phyloP scores from a whole-genome alignment of 495 filamentous ascomycete genomes.

The Thozetella sp. region DNA sequence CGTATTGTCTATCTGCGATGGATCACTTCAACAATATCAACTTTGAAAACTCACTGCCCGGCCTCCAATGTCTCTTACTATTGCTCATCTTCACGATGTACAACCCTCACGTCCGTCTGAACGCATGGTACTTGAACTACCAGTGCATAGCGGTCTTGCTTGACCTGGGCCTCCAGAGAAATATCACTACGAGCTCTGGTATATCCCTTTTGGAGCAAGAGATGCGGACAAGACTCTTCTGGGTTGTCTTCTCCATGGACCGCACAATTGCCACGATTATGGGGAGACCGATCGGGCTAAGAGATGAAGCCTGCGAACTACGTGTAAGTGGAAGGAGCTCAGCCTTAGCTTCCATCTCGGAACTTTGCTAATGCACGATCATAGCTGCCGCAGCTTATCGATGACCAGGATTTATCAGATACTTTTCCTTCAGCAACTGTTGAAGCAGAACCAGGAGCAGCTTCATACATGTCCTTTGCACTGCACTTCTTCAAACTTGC shows the following conservation, averaged over 20 bases:
- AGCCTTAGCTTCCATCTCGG: conserved; percentile 25
- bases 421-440: no score
- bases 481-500: conserved; percentile 46
- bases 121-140: conserved; percentile 51
- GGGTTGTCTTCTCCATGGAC: conserved; percentile 48
- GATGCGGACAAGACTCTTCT: conserved; percentile 50
- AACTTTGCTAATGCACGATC: no score
- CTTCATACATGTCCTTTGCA: conserved; percentile 28
- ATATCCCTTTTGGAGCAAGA: conserved; percentile 46
- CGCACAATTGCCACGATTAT: conserved; percentile 49
- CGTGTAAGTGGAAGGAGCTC: conserved; percentile 37
- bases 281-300: conserved; percentile 49
- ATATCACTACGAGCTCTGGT: conserved; percentile 35
- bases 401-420: no score
- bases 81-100: conserved; percentile 46
- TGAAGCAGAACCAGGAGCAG: no score
- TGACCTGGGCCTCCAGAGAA: conserved; percentile 46
- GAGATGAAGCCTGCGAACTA: conserved; percentile 51
- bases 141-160: conserved; percentile 47
- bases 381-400: no score
- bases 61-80: neutral
- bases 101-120: conserved; percentile 43
- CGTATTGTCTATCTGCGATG: neutral
- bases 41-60: neutral
- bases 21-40: neutral